Evolutionary conservation across 495 filamentous ascomycete species (phyloP).

Genomic region (Cercophora newfieldiana): DNA sequence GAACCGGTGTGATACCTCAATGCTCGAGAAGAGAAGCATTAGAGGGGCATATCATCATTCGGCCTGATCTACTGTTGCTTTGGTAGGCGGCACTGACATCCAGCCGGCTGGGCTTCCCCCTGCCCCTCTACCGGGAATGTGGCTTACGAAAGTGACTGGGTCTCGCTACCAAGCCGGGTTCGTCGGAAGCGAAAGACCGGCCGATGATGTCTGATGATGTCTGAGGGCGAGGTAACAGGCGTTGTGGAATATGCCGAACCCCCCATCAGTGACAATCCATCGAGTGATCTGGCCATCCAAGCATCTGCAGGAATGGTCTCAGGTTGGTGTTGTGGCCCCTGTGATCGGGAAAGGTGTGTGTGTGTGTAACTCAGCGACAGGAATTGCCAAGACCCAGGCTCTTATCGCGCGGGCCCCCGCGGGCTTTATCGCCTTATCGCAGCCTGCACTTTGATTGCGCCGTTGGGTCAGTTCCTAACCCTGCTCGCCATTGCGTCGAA

Average conservation of each 20-base stretch:
- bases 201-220: background rate
- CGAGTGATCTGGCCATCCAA: background rate
- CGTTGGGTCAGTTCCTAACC: background rate
- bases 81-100: background rate
- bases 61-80: background rate
- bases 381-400: background rate
- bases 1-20: too few relatives aligned
- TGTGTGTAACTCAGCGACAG: background rate
- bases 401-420: background rate
- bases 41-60: background rate
- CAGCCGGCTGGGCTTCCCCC: background rate
- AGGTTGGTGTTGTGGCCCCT: background rate
- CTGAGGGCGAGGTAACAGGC: background rate
- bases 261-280: background rate
- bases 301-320: slow-evolving; percentile 13
- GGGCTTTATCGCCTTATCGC: background rate
- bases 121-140: background rate
- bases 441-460: background rate
- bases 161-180: background rate
- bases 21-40: background rate
- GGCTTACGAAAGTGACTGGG: background rate
- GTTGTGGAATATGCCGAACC: background rate
- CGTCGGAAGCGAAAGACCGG: background rate
- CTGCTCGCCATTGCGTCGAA: background rate
- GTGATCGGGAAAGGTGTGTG: background rate